Evolutionary conservation across 2,329 filamentous ascomycete species (phyloP), one percentile per base, ranked within the genome.

Genomic region (Monosporascus cannonballus): DNA sequence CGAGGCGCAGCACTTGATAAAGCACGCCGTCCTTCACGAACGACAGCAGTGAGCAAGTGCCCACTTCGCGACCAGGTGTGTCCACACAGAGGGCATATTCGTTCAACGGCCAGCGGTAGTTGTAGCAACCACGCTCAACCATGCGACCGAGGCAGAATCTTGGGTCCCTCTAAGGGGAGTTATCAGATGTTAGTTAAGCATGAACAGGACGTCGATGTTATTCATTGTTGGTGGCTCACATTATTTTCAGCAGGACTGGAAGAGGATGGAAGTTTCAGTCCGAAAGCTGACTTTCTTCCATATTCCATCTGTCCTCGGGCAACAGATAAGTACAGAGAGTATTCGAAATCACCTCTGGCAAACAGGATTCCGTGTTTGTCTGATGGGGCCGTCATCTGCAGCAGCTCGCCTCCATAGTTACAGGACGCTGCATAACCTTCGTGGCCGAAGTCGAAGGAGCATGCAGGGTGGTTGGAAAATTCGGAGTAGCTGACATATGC

Each of bases 391-490:
- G 54, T 55, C 44, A 58, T 48, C 41, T 54, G 52, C 14, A 58
- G 42, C 11, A 58, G 30, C 20, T 54, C 56, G 39, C 56, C 56
- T 47, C 54, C 56, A 41, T 42, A 50, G 49, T 56, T 56, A 18
- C 56, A 58, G 30, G 56, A 54, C 24, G 50, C 54, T 1, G 56
- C 54, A 48, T 38, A 56, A 3, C 54, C 56, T 50, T 54, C 48
- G 4, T 52, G 50, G 30, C 56, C 56, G 38, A 58, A 56, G 30
- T 58, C 56, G 34, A 58, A 58, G 4, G 56, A 56, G 39, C 41
- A 54, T 17, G 54, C 54, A 22, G 48, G 49, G 6, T 48, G 48
- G 18, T 58, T 37, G 22, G 39, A 47, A 18, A 58, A 53, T 14
- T 56, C 30, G 14, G 48, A 52, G 34, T 53, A 56, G 44, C 54